Conservation (phyloP, 768 basidiomycete genomes). For the Phylloporus arenicola region DNA sequence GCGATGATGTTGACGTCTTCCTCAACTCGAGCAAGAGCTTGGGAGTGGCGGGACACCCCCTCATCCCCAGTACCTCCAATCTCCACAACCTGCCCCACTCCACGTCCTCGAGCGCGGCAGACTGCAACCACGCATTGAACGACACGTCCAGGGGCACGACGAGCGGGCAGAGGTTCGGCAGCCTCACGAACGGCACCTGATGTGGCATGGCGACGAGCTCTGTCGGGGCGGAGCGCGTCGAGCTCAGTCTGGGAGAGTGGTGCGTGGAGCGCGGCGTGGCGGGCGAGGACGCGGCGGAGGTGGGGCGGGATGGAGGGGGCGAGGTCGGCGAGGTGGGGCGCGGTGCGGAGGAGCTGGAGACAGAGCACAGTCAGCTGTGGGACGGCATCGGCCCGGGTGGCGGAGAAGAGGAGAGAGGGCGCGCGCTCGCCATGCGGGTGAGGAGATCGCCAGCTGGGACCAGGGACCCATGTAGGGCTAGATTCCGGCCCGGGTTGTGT, state of each 20-base stretch:
- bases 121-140: constrained; percentile 48
- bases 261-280: constrained; percentile 50
- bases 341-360: constrained; percentile 42
- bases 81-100: constrained; percentile 55
- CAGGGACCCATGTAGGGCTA: constrained; percentile 31
- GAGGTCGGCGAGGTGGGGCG: constrained; percentile 45
- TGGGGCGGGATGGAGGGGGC: constrained; percentile 52
- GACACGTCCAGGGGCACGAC: constrained; percentile 63
- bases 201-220: constrained; percentile 44
- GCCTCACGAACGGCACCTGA: constrained; percentile 48
- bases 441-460: constrained; percentile 47
- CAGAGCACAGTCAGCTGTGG: constrained; percentile 57
- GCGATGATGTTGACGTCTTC: constrained; percentile 50
- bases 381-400: constrained; percentile 20
- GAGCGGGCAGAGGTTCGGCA: constrained; percentile 58
- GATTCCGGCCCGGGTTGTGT: constrained; percentile 4
- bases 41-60: constrained; percentile 45
- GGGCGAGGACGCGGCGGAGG: constrained; percentile 53
- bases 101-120: constrained; percentile 39
- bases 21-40: constrained; percentile 46
- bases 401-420: constrained; percentile 48
- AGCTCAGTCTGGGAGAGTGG: constrained; percentile 51
- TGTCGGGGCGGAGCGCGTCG: constrained; percentile 48
- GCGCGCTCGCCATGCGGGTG: constrained; percentile 42
- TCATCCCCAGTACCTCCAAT: constrained; percentile 51